Conservation (phyloP, 441 rosid species). For the Arabidopsis lyrata region DNA sequence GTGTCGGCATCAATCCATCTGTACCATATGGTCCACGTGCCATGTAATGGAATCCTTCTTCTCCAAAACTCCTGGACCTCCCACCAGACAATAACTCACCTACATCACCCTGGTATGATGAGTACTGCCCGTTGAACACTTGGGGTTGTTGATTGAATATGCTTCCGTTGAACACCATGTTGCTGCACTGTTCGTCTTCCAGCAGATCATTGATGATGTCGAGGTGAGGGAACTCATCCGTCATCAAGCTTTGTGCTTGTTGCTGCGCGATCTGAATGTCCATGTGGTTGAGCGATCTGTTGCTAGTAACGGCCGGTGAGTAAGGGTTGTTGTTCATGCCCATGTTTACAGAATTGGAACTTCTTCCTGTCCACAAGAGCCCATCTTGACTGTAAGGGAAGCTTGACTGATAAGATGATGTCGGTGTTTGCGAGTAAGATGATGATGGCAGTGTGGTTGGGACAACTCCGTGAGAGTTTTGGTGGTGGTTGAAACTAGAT, state of each 20-base stretch:
- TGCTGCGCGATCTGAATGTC: conserved; percentile 49
- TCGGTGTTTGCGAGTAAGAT: conserved; percentile 55
- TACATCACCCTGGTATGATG: conserved; percentile 71
- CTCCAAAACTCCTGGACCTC: conserved; percentile 81
- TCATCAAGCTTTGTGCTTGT: conserved; percentile 53
- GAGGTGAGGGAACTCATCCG: conserved; percentile 94
- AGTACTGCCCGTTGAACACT: conserved; percentile 55
- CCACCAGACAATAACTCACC: conserved; percentile 55
- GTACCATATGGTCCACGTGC: conserved; percentile 20
- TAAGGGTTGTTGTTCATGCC: conserved; percentile 37
- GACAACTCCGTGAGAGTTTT: conserved; percentile 58
- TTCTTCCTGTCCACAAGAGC: conserved; percentile 65
- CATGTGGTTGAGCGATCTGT: conserved; percentile 31
- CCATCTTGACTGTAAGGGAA: conserved; percentile 68
- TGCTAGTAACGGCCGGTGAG: conserved; percentile 12
- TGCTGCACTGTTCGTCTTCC: conserved; percentile 80
- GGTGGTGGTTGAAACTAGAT: conserved; percentile 53
- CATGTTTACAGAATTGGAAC: conserved; percentile 22
- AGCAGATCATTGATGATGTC: conserved; percentile 97
- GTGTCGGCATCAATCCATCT: conserved; percentile 45
- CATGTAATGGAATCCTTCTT: conserved; percentile 56
- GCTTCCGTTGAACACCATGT: conserved; percentile 47
- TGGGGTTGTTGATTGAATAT: conserved; percentile 54
- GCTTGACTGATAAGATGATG: conserved; percentile 57
- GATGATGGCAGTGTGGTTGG: conserved; percentile 52